Evolutionary conservation across 1,139 yeast species (phyloP).

Genomic region (Yamadazyma sp.): DNA sequence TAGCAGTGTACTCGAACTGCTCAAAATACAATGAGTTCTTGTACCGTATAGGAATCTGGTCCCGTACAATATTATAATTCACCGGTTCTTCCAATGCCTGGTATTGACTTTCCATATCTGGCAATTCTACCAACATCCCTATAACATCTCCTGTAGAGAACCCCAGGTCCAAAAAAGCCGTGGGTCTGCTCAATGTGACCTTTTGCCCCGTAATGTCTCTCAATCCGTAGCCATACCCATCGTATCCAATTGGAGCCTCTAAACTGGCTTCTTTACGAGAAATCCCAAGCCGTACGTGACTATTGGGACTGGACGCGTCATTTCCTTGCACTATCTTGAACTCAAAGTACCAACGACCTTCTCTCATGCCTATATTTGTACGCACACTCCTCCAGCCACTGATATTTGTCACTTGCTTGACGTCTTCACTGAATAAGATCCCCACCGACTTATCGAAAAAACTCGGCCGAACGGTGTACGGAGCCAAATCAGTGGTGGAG

Average conservation of each 20-base stretch:
- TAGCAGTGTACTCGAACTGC: constrained; percentile 77
- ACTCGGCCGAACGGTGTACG: constrained; percentile 61
- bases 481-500: constrained; percentile 73
- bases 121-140: constrained; percentile 77
- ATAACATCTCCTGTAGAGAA: constrained; percentile 77
- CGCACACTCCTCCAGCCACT: constrained; percentile 84
- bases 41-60: constrained; percentile 85
- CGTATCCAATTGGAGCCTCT: constrained; percentile 96
- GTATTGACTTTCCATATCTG: constrained; percentile 47
- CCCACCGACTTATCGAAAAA: constrained; percentile 74
- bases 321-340: constrained; percentile 46
- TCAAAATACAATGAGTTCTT: constrained; percentile 80
- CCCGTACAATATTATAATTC: constrained; percentile 54
- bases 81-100: constrained; percentile 15
- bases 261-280: constrained; percentile 83
- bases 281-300: constrained; percentile 81
- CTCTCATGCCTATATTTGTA: constrained; percentile 71
- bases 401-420: constrained; percentile 47
- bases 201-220: constrained; percentile 81
- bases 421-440: constrained; percentile 45
- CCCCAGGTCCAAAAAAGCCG: constrained; percentile 42
- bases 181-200: constrained; percentile 72
- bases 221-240: constrained; percentile 89
- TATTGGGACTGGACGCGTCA: constrained; percentile 13
- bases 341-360: constrained; percentile 84